Conservation (phyloP, 768 basidiomycete species). For the Termitomyces sp. region DNA sequence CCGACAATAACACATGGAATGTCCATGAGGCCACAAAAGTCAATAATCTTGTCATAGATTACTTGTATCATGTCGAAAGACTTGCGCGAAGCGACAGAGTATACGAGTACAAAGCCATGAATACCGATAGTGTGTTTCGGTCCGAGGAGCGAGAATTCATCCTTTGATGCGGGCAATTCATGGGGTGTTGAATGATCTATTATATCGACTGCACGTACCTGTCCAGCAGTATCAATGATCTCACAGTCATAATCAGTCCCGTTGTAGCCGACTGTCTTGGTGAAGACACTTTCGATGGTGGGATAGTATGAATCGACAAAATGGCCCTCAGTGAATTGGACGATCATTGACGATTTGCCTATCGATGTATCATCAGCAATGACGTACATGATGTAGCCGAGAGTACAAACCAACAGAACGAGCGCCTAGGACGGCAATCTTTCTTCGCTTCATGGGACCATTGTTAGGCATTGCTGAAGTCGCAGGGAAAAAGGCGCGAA, state of each 20-base stretch:
- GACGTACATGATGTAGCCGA: constrained; percentile 13
- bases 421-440: constrained; percentile 80
- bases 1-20: constrained; percentile 93
- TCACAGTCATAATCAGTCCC: constrained; percentile 87
- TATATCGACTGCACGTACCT: constrained; percentile 45
- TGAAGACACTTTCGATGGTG: constrained; percentile 79
- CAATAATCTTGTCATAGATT: constrained; percentile 88
- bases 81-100: constrained; percentile 78
- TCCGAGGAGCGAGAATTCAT: constrained; percentile 87
- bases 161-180: constrained; percentile 38
- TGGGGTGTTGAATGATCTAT: neutral
- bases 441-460: constrained; percentile 56
- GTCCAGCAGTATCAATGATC: constrained; percentile 94
- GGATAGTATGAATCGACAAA: constrained; percentile 90
- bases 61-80: constrained; percentile 90
- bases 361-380: constrained; percentile 14
- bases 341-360: constrained; percentile 92
- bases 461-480: constrained; percentile 18
- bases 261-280: constrained; percentile 71
- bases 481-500: constrained; percentile 26
- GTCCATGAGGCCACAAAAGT: constrained; percentile 75
- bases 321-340: constrained; percentile 81
- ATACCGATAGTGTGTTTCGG: constrained; percentile 90
- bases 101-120: constrained; percentile 92
- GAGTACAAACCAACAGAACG: constrained; percentile 71